A percentile compares a stretch with the other conserved stretches of the same genome.
Evolutionary conservation across 345 rosid species (phyloP).

Genomic region (Linum trigynum): DNA sequence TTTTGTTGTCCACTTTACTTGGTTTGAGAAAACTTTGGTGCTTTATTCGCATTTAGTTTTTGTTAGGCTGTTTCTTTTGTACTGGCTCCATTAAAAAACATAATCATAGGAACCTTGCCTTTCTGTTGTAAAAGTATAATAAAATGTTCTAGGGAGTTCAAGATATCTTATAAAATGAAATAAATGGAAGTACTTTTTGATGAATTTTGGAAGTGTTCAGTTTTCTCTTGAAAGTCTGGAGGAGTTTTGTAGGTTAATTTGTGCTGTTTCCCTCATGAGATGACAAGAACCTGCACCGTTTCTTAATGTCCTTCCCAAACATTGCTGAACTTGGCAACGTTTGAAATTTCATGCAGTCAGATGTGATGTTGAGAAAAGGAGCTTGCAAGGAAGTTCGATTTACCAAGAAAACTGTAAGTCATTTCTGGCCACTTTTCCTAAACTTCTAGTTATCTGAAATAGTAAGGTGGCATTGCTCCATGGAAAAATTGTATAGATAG

Average conservation of each 20-base stretch:
- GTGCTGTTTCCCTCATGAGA: not conserved
- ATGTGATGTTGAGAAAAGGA: slow-evolving; percentile 27
- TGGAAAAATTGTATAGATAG: not conserved
- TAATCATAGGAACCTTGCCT: not conserved
- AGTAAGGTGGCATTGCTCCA: not conserved
- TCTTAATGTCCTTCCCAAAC: not conserved
- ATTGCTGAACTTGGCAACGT: not conserved
- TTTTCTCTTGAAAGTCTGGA: not conserved
- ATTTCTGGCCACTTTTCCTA: slow-evolving; percentile 8
- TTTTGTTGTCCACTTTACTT: too few relatives aligned
- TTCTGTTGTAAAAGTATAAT: not conserved
- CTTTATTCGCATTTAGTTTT: too few relatives aligned
- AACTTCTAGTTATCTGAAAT: not conserved
- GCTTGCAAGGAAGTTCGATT: slow-evolving; percentile 67
- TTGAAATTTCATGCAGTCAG: slow-evolving; percentile 30
- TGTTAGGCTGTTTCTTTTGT: not conserved
- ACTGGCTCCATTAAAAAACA: not conserved
- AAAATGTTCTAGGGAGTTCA: too few relatives aligned
- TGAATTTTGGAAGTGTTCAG: not conserved
- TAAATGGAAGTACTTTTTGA: not conserved
- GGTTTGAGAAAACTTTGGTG: too few relatives aligned
- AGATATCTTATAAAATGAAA: too few relatives aligned
- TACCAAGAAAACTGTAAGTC: slow-evolving; percentile 64
- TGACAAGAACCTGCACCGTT: too few relatives aligned
- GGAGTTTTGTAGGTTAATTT: not conserved